Base-by-base conservation (phyloP, 2,329 filamentous ascomycete species). In the Neonectria faginata region DNA sequence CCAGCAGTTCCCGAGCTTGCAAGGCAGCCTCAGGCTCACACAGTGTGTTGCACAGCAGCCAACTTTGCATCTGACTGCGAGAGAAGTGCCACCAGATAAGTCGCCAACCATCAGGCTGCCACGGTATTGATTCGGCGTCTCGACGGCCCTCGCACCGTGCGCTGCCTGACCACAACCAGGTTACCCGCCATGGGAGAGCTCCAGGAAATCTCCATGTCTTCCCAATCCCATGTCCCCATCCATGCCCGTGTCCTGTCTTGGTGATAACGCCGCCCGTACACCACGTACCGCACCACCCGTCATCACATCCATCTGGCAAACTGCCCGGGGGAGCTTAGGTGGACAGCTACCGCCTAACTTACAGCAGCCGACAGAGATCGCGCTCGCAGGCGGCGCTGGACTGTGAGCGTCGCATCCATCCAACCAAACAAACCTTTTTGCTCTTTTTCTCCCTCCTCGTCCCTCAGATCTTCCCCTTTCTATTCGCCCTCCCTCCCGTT, bases 221-320 rank as follows among this genome's bases (percentile, higher is more conserved):
- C 56, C 25, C 39, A 56, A 56, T 60, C 56, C 25, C 39, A 56
- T 50, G 29, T 41, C 56, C 50, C 56, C 51, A 55, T 59, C 48
- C 56, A 63, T 20, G 16, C n/a, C 29, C 29, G 29, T 29, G 29
- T n/a, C 16, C 8, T 61, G 58, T 67, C 56, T 64, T 64, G 52
- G 57, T 66, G 57, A 65, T 57, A 56, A 45, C 52, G 54, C 51
- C 52, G 54, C 51, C 44, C 42, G 55, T 58, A 62, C 70, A 65
- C 67, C 68, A 62, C 69, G 39, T 42, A 42, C 31, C n/a, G 39
- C 39, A 42, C 39, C n/a, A 42, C 39, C 39, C 33, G 18, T 33
- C 67, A 50, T 68, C 68, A 66, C 68, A 56, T 68, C 60, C 70
- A 56, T 68, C 60, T 58, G 58, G 67, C 61, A 41, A 31, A 42